phyloP scores from a whole-genome alignment of 345 rosid species.

The Hevea brasiliensis region DNA sequence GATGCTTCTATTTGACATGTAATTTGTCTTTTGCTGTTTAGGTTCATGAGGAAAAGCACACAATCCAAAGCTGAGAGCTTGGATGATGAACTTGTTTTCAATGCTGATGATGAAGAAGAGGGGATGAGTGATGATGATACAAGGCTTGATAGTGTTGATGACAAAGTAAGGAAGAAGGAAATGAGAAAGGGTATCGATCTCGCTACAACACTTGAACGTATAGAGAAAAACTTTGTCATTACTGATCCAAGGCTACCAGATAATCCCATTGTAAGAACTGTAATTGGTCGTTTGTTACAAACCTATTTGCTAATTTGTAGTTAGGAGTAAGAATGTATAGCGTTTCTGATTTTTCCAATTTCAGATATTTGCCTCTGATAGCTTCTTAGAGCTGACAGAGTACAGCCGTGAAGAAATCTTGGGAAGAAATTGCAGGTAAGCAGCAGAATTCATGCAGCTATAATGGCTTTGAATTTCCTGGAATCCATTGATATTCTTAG shows the following conservation, averaged over 20 bases:
- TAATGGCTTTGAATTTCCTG: too few species aligned
- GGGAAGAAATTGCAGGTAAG: slow-evolving; percentile 93
- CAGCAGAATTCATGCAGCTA: not conserved
- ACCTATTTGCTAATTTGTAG: not conserved
- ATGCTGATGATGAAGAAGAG: slow-evolving; percentile 38
- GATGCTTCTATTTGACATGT: not conserved
- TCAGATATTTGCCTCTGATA: slow-evolving; percentile 97
- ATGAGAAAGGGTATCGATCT: slow-evolving; percentile 99
- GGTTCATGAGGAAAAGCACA: slow-evolving; percentile 50
- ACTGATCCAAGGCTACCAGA: slow-evolving; percentile 98
- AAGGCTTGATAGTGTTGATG: slow-evolving; percentile 75
- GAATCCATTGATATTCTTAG: too few species aligned
- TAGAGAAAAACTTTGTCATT: slow-evolving; percentile 95
- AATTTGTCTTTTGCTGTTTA: slow-evolving; percentile 19
- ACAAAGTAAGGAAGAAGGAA: slow-evolving; percentile 78
- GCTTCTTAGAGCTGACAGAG: slow-evolving; percentile 96
- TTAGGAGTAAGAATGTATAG: not conserved
- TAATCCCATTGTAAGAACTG: slow-evolving; percentile 85
- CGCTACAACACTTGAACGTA: slow-evolving; percentile 97
- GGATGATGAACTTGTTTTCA: slow-evolving; percentile 36
- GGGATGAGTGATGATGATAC: slow-evolving; percentile 51
- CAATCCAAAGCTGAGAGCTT: slow-evolving; percentile 43
- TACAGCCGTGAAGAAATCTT: slow-evolving; percentile 96
- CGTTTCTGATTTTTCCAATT: slow-evolving; percentile 8
- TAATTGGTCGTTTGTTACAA: not conserved